phyloP scores from a whole-genome alignment of 2,329 filamentous ascomycete species.

The Gnomoniopsis smithogilvyi region DNA sequence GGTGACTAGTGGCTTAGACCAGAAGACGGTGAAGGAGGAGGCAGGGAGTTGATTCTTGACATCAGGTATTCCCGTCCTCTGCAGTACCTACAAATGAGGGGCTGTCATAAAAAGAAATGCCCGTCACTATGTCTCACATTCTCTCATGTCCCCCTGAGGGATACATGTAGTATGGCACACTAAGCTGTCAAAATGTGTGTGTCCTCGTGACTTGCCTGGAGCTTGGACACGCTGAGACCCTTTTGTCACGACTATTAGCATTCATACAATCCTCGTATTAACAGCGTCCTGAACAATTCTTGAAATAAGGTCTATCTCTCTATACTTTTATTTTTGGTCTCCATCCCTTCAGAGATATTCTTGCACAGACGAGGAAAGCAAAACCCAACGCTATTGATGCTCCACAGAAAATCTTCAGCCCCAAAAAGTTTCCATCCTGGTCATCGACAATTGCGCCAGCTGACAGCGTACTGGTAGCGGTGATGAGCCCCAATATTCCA shows the following conservation, averaged over 20 bases:
- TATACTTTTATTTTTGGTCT: neutral
- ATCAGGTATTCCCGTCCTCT: too few species aligned
- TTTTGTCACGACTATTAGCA: too few species aligned
- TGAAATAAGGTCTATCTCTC: neutral
- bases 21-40: too few species aligned
- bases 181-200: neutral
- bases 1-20: too few species aligned
- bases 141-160: neutral
- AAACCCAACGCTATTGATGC: neutral
- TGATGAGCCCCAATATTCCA: conserved; percentile 50
- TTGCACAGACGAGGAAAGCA: neutral
- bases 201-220: neutral
- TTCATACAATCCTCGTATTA: too few species aligned
- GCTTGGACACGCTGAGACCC: too few species aligned
- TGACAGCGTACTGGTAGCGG: conserved; percentile 57
- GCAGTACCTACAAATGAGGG: too few species aligned
- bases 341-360: conserved; percentile 1
- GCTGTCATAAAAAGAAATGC: too few species aligned
- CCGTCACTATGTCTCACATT: too few species aligned
- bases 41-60: too few species aligned
- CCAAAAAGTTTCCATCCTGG: conserved; percentile 3
- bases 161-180: too few species aligned
- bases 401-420: conserved; percentile 17
- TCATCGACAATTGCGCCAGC: conserved; percentile 36
- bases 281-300: neutral